These are phyloP conservation scores for Cyberlindnera amylophila DNA, from an alignment of 805 yeast genomes.

Conservation along the genomic window DNA sequence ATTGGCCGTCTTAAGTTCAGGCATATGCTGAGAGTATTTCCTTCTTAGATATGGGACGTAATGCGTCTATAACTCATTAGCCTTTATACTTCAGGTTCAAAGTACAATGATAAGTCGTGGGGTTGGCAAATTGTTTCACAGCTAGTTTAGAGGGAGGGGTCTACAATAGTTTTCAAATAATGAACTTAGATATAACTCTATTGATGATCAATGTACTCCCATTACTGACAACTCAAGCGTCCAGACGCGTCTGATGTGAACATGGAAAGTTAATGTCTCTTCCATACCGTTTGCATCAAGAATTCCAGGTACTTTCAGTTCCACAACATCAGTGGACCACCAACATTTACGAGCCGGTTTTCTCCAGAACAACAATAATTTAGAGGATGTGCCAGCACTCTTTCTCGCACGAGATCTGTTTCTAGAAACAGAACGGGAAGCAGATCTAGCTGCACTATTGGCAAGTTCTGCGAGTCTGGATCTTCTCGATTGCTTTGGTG, in stretches of 20 bases:
- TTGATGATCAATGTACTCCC: slow-evolving; percentile 54
- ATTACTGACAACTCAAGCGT: slow-evolving; percentile 88
- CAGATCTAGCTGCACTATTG: slow-evolving; percentile 48
- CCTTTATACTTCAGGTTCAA: too few relatives aligned
- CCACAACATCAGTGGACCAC: slow-evolving; percentile 76
- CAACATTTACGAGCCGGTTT: slow-evolving; percentile 98
- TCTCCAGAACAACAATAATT: slow-evolving; percentile 88
- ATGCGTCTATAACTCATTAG: too few relatives aligned
- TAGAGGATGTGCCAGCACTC: slow-evolving; percentile 43
- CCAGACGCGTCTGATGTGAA: slow-evolving; percentile 94
- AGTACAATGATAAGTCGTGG: too few relatives aligned
- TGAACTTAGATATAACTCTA: too few relatives aligned
- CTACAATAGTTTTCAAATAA: too few relatives aligned
- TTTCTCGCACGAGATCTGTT: slow-evolving; percentile 38
- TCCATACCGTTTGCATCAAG: slow-evolving; percentile 28
- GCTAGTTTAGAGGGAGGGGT: too few relatives aligned
- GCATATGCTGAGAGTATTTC: too few relatives aligned
- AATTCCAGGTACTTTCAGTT: slow-evolving; percentile 35
- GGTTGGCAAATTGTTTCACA: too few relatives aligned
- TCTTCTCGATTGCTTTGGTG: slow-evolving; percentile 35
- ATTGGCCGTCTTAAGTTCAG: too few relatives aligned
- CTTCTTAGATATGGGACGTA: too few relatives aligned
- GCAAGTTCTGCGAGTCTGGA: slow-evolving; percentile 64
- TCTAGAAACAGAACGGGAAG: slow-evolving; percentile 55
- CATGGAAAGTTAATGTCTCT: slow-evolving; percentile 46